Evolutionary conservation across 1,284 basidiomycete species (phyloP), one percentile per base, ranked within the genome.

Genomic region (Ceratobasidium sp.): DNA sequence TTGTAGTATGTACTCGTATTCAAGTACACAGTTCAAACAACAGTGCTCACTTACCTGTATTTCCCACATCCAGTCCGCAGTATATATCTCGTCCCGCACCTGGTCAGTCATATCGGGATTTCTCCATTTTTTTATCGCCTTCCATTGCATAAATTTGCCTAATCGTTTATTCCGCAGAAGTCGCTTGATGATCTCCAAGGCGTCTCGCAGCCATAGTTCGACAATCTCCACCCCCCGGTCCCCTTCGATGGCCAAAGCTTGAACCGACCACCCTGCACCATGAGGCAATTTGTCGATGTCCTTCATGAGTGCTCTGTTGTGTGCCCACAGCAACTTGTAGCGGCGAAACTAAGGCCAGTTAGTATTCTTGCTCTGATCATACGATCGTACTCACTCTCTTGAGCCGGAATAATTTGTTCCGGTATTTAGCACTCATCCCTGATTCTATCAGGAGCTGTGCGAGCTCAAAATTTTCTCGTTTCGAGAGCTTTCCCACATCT

Each of bases 141-240:
- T 59, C 3, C 23, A 59, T 8, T 26, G 14, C 34, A 59, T 59
- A 5, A 14, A 10, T n/a, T 48, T 69, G 1, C 21, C 21, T 8
- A 75, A 21, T 23, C 61, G 59, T 8, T 74, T 74, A 12, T 59
- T 32, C 3, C 70, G 14, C 18, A 75, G 50, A 18, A 83, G 67
- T 36, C 12, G 83, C 74, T 32, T 78, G 79, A 41, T 80, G 77
- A 0, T 82, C 75, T 21, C 80, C 81, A 82, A 0, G n/a, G n/a
- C n/a, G n/a, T n/a, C n/a, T n/a, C n/a, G n/a, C n/a, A n/a, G n/a
- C n/a, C n/a, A n/a, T n/a, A 82, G 53, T 45, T 82, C 78, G 0
- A 80, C 58, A 6, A 76, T 72, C 55, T 77, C 78, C 0, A 55
- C 41, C 43, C 69, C 75, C 32, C 0, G 36, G 26, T 2, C 76